Conservation (phyloP, 1,284 basidiomycete species). For the Rhodotorula mucilaginosa region DNA sequence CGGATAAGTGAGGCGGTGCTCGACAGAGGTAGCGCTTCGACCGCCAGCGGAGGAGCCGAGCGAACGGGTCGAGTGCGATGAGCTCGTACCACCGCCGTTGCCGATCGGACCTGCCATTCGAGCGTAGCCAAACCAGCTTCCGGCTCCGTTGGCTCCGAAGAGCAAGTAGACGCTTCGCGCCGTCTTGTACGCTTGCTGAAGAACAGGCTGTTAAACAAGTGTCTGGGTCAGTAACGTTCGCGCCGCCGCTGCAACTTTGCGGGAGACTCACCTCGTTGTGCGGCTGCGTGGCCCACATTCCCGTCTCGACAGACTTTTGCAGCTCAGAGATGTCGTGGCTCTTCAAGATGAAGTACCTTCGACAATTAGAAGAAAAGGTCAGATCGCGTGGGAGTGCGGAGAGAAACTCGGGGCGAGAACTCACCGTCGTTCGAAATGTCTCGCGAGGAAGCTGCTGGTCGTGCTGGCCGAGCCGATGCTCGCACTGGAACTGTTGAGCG, state of each 20-base stretch:
- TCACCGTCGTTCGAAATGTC: constrained; percentile 69
- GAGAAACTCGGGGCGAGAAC: constrained; percentile 27
- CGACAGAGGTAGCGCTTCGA: background rate
- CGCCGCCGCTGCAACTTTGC: too few species aligned
- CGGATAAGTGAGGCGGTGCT: constrained; percentile 37
- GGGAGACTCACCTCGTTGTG: constrained; percentile 73
- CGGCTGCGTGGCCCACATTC: constrained; percentile 85
- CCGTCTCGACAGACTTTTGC: constrained; percentile 75
- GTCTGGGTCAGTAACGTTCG: background rate
- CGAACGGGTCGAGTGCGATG: constrained; percentile 22
- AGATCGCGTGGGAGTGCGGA: background rate
- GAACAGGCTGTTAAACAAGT: constrained; percentile 41
- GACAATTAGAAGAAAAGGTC: background rate
- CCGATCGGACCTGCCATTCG: constrained; percentile 42
- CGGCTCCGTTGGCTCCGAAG: constrained; percentile 87
- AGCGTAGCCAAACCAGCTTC: constrained; percentile 52
- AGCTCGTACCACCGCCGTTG: constrained; percentile 3
- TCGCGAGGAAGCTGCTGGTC: constrained; percentile 40
- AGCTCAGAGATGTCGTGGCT: constrained; percentile 64
- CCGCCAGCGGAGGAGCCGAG: constrained; percentile 14
- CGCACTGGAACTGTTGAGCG: constrained; percentile 5
- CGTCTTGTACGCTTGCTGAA: constrained; percentile 84
- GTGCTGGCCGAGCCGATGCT: constrained; percentile 34
- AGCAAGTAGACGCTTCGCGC: constrained; percentile 81
- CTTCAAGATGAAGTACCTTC: constrained; percentile 33